Base-by-base conservation (phyloP, 140 eudicot species). In the Cichorium intybus region DNA sequence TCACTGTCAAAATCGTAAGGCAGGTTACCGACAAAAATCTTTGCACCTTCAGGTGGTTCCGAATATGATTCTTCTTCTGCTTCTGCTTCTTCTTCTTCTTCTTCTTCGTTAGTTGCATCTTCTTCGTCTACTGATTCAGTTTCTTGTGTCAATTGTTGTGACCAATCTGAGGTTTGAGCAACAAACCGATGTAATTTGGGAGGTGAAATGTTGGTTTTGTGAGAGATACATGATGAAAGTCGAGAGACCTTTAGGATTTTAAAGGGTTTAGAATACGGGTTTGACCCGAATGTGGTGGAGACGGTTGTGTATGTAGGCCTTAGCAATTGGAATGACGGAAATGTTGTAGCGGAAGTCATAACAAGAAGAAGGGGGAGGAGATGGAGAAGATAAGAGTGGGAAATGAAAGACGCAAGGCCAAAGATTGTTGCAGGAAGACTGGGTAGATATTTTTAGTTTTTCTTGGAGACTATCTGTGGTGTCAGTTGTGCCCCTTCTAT, bases 41-140 rank as follows among this genome's bases (percentile, higher is more conserved):
- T 86, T 9, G 91, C 91, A 0, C 78, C 91, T 75, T 86, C 95
- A 21, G 89, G 84, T 56, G 89, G 89, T 54, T 81, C 85, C n/a
- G 73, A 46, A 37, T 47, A 70, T 4, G 80, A 48, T 55, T 55
- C 79, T 16, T 68, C 82, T 64, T 17, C 82, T n/a, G n/a, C n/a
- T n/a, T n/a, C n/a, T n/a, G n/a, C n/a, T 51, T 11, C 73, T 50
- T 7, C 54, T 0, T 15, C 52, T 24, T 43, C 75, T 54, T 10
- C 61, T 58, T 41, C 63, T 6, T 28, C 65, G n/a, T 54, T 53
- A 33, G 41, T 54, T 56, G 50, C 64, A 14, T 23, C 63, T 65
- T 34, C 81, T 28, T 63, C 72, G 2, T 39, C 77, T 68, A 20
- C 66, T 4, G 71, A 15, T 64, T 70, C 77, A 11, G 35, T 55